Base-by-base conservation (phyloP, 345 rosid species). In the Heritiera fomes region DNA sequence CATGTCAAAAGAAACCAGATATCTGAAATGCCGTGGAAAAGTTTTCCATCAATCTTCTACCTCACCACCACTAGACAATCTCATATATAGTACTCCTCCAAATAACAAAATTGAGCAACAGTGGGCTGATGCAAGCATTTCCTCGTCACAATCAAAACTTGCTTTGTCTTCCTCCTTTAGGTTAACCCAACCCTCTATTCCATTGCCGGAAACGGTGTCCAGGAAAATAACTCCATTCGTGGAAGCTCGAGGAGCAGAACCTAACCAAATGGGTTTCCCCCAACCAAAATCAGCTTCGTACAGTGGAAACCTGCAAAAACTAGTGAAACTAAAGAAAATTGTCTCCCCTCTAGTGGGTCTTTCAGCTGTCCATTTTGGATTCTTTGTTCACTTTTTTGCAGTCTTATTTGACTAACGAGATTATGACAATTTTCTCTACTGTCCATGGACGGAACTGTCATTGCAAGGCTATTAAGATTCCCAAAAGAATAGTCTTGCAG, bases 221-320 rank as follows among this genome's bases (percentile, higher is more conserved):
- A 38, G 11, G 50, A 73, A 73, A 38, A 41, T 15, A 5, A 59
- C 50, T 40, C 20, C 10, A 40, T 40, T 55, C 34, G 7, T 34
- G 10, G 23, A 34, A n/a, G 56, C 15, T 14, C 55, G 46, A 50
- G 38, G 11, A 15, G 60, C 46, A 15, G 45, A 71, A n/a, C 75
- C 46, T 4, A 40, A 45, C 61, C 61, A 52, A 8, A 50, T 15
- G 28, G 75, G 75, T 34, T 53, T 52, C 30, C 62, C 75, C 75
- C 75, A 71, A 49, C 75, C 75, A 34, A 71, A 71, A 71, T 71
- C 75, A 15, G 75, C 61, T 53, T 71, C 75, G 38, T 71, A 71
- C 2, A 52, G 2, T 1, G 61, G 75, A 17, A 71, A 71, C 28
- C 23, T 32, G 7, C 61, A 52, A 34, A 71, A 52, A 30, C 66